These are phyloP conservation scores for Shiraia bambusicola DNA, from an alignment of 2,329 filamentous ascomycete genomes.

Conservation along the genomic window DNA sequence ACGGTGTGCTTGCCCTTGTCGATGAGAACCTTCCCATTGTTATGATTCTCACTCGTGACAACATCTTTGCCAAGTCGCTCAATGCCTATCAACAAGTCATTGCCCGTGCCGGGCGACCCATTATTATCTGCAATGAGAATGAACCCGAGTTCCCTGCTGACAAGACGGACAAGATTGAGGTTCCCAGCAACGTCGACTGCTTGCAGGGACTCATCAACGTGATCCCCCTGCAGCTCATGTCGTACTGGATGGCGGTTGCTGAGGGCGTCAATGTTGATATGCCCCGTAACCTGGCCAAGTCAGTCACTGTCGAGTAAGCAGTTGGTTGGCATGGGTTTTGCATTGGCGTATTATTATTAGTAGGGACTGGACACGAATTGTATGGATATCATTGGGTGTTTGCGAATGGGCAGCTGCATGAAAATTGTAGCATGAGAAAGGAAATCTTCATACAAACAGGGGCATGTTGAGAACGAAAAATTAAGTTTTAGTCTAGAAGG, in stretches of 20 bases:
- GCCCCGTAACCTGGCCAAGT: conserved; percentile 98
- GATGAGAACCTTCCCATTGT: conserved; percentile 99
- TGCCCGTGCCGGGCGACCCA: conserved; percentile 91
- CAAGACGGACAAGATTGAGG: conserved; percentile 95
- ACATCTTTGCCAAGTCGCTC: conserved; percentile 97
- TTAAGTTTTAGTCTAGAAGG: conserved; percentile 14
- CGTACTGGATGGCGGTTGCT: conserved; percentile 96
- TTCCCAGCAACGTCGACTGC: conserved; percentile 91
- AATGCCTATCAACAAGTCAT: conserved; percentile 99
- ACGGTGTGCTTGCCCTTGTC: conserved; percentile 94
- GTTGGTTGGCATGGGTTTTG: conserved; percentile 11
- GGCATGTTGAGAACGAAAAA: conserved; percentile 17
- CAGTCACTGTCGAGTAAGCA: conserved; percentile 92
- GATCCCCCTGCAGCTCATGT: conserved; percentile 94
- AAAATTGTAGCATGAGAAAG: conserved; percentile 21
- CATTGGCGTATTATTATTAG: conserved; percentile 18
- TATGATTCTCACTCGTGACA: conserved; percentile 97
- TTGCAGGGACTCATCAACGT: conserved; percentile 98
- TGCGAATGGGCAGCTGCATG: conserved; percentile 20
- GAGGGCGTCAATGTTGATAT: conserved; percentile 98
- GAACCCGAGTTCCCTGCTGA: conserved; percentile 87
- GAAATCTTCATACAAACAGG: background rate
- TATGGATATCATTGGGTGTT: conserved; percentile 19
- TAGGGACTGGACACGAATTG: conserved; percentile 24
- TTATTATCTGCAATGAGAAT: conserved; percentile 93